Conservation (phyloP, 2,329 filamentous ascomycete species). For the Phoma sp. region DNA sequence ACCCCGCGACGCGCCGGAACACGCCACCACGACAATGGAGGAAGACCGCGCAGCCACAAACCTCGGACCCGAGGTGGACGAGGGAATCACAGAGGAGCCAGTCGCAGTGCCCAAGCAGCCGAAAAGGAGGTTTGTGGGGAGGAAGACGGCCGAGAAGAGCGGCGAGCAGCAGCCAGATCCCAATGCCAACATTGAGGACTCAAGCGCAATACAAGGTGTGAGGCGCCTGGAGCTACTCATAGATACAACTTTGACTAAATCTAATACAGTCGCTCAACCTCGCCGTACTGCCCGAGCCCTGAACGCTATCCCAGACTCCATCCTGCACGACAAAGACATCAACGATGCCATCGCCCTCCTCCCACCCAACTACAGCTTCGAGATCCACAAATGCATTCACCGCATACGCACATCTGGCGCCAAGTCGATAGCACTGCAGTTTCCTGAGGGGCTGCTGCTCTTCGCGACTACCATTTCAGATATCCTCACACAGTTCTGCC, state of each 20-base stretch:
- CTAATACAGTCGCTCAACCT: constrained; percentile 68
- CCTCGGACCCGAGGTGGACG: constrained; percentile 71
- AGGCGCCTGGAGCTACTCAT: constrained; percentile 21
- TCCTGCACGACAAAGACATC: constrained; percentile 82
- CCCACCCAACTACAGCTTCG: constrained; percentile 96
- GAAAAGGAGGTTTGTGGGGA: constrained; percentile 90
- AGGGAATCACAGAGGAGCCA: constrained; percentile 63
- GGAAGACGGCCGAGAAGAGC: constrained; percentile 71
- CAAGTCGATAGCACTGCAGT: constrained; percentile 89
- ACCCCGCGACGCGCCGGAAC: constrained; percentile 22
- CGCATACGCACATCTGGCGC: constrained; percentile 81
- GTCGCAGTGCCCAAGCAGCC: constrained; percentile 68
- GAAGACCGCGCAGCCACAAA: constrained; percentile 75
- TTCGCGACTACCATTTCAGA: constrained; percentile 98
- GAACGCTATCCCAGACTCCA: constrained; percentile 88
- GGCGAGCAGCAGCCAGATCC: constrained; percentile 52
- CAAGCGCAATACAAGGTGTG: constrained; percentile 72
- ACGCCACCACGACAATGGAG: constrained; percentile 64
- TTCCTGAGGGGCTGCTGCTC: constrained; percentile 91
- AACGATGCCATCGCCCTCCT: constrained; percentile 86
- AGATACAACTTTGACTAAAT: constrained; percentile 2
- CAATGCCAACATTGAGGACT: constrained; percentile 62
- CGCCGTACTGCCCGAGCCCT: constrained; percentile 78
- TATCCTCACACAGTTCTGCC: constrained; percentile 92
- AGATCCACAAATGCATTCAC: constrained; percentile 98